Evolutionary conservation across 768 basidiomycete genomes (phyloP).

Genomic region (Trichaptum fuscoviolaceum): DNA sequence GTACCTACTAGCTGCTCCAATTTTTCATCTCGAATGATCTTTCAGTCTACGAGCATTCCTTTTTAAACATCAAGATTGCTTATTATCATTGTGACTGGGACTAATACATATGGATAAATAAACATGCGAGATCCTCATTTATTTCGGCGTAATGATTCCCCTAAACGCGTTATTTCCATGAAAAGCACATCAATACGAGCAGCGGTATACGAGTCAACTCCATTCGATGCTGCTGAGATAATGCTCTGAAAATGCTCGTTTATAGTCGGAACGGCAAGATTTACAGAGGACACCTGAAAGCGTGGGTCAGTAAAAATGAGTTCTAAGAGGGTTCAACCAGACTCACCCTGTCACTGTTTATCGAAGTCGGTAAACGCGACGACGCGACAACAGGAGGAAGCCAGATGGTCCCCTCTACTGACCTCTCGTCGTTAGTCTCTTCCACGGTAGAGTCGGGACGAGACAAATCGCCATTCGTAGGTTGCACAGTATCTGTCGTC

Average conservation of each 20-base stretch:
- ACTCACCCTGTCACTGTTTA: background rate
- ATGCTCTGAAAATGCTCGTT: background rate
- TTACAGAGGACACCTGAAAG: background rate
- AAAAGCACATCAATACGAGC: background rate
- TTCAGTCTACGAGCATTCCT: no score
- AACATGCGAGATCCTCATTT: background rate
- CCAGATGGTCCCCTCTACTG: background rate
- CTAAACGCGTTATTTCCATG: background rate
- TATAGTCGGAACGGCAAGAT: background rate
- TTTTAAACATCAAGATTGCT: no score
- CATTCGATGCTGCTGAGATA: background rate
- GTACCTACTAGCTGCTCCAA: no score
- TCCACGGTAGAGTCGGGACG: background rate
- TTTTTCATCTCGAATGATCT: no score
- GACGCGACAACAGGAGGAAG: background rate
- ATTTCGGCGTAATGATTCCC: background rate
- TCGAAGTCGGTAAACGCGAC: background rate
- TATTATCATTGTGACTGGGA: no score
- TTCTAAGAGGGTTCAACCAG: background rate
- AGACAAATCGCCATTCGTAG: background rate
- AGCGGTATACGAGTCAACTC: background rate
- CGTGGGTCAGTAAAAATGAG: background rate
- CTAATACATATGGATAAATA: background rate
- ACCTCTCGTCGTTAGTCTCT: background rate
- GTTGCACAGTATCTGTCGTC: background rate